Base-by-base conservation (phyloP, 208 protist species). In the Leishmania arabica region DNA sequence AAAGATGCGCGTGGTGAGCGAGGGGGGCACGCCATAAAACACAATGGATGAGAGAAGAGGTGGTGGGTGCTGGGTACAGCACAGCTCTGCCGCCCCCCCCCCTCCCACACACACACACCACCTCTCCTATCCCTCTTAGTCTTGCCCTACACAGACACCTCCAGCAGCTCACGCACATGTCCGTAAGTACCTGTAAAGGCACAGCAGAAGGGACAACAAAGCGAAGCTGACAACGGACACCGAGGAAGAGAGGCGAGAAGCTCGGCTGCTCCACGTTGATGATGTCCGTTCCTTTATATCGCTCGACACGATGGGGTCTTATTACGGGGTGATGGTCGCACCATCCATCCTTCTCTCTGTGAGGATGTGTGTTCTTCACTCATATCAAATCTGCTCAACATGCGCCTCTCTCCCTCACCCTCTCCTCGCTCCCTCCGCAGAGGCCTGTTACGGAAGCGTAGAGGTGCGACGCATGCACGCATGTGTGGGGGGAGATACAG, bases 281-380 rank as follows among this genome's bases (percentile, higher is more conserved):
- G 27, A n/a, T 17, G 13, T 24, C 17, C 13, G 13, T 68, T 68
- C 62, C 31, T 6, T 68, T 68, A 40, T 2, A 24, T 40, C 15
- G 5, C 62, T 40, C 31, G 27, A 68, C 27, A 31, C 31, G 62
- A 68, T 68, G 27, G 15, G 31, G 3, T 68, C 31, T 15, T 13
- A 83, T 58, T 79, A 69, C 34, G 72, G 72, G 54, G 34, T 49
- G 11, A 24, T 68, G 62, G 73, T 54, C n/a, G 15, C 56, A 47
- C 54, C 34, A 21, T 71, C 24, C 42, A 21, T 77, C 64, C 60
- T 58, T 68, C 37, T 77, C 40, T 77, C 62, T 66, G 45, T 42
- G 65, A n/a, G 65, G 21, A 34, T 31, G 40, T 49, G 37, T 47
- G 2, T 11, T 6, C 27, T 31, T 62, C 24, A 24, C 56, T 8